A percentile compares a stretch with the other conserved stretches of the same genome.
These are phyloP conservation scores for Torulaspora pretoriensis DNA, from an alignment of 1,139 yeast species.

Conservation along the genomic window DNA sequence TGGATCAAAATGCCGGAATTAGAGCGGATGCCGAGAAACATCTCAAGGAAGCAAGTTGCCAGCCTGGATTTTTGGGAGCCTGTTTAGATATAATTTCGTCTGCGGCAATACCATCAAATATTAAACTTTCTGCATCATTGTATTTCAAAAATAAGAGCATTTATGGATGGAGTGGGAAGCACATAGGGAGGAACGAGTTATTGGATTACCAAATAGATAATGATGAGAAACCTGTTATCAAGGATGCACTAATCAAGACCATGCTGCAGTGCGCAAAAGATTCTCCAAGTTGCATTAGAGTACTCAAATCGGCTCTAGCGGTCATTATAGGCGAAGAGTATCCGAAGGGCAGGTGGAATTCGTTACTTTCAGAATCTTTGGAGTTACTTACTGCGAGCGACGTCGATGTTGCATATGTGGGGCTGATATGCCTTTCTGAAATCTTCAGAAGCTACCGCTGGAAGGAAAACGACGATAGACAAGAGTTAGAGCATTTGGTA, in stretches of 20 bases:
- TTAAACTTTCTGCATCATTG: slow-evolving; percentile 78
- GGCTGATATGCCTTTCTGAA: slow-evolving; percentile 71
- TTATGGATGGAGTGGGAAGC: slow-evolving; percentile 54
- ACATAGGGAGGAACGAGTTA: slow-evolving; percentile 33
- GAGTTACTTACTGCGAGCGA: slow-evolving; percentile 52
- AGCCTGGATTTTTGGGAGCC: slow-evolving; percentile 75
- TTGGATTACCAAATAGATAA: slow-evolving; percentile 44
- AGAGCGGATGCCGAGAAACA: slow-evolving; percentile 69
- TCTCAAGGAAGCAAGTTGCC: slow-evolving; percentile 51
- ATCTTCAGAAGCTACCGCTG: slow-evolving; percentile 73
- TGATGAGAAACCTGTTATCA: slow-evolving; percentile 69
- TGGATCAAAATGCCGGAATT: slow-evolving; percentile 59
- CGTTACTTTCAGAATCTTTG: slow-evolving; percentile 56
- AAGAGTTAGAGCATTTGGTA: slow-evolving; percentile 57
- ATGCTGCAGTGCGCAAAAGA: slow-evolving; percentile 40
- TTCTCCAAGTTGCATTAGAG: slow-evolving; percentile 35
- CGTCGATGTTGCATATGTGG: slow-evolving; percentile 62
- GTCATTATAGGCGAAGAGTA: slow-evolving; percentile 65
- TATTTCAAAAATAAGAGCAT: slow-evolving; percentile 76
- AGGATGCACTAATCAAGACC: slow-evolving; percentile 49
- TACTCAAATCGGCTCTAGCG: slow-evolving; percentile 60
- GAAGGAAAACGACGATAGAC: slow-evolving; percentile 60
- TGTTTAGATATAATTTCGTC: slow-evolving; percentile 72
- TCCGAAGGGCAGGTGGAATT: slow-evolving; percentile 63
- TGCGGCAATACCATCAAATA: slow-evolving; percentile 49